Base-by-base conservation (phyloP, 78 protist genomes). In the Tieghemostelium lacteum region DNA sequence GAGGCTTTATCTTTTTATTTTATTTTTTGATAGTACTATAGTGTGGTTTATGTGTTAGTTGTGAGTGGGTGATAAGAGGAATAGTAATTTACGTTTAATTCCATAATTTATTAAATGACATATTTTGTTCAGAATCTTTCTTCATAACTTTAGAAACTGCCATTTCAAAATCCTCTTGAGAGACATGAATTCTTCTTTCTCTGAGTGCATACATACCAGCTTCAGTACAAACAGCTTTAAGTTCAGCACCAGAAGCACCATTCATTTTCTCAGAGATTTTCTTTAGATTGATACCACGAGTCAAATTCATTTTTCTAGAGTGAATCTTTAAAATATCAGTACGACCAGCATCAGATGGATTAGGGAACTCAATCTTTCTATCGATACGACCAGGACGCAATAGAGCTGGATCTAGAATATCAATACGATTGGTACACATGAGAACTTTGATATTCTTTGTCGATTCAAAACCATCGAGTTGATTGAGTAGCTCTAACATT, bases 391-490 rank as follows among this genome's bases (percentile, higher is more conserved):
- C 99, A 0, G 99, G 99, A 6, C 99, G 95, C 37, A 99, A 87
- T 22, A 99, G 97, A 24, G 99, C 99, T 2, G 97, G 93, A 92
- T 99, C 99, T 17, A 99, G 95, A 55, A 99, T 99, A 91, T 99
- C 99, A 33, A 99, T 96, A 42, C 99, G 98, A 93, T 99, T 99
- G 20, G 99, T 99, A 29, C 99, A 99, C 99, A 99, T 99, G 57
- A 99, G 80, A n/a, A 97, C 98, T 87, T 99, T 99, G 94, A 99
- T 98, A 85, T 95, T 97, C 74, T 97, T 96, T 0, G 98, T 87
- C 5, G 98, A 49, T 74, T 99, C 99, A 67, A 99, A 99, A 24
- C 99, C 99, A 73, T 99, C 99, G 24, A 99, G 93, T 95, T 99
- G 99, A 86, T 99, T 99, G 73, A 99, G 94, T 31, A 99, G 94